These are phyloP conservation scores for Verticillium klebahnii DNA, from an alignment of 2,329 filamentous ascomycete genomes.

Conservation along the genomic window DNA sequence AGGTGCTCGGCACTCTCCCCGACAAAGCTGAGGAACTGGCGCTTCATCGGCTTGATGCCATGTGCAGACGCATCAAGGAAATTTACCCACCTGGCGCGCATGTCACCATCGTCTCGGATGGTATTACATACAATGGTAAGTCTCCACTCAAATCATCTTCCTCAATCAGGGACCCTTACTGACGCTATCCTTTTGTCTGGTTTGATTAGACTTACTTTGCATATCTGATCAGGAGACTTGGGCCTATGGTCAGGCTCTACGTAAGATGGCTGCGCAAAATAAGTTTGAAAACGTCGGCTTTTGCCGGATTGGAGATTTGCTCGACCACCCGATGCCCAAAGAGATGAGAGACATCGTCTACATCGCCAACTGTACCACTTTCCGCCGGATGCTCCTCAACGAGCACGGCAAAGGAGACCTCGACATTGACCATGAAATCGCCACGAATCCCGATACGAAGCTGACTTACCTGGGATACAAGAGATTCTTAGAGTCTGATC, in stretches of 20 bases:
- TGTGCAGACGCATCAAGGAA: conserved; percentile 20
- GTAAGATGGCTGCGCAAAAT: conserved; percentile 26
- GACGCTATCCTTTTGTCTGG: neutral
- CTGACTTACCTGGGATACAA: conserved; percentile 24
- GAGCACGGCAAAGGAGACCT: conserved; percentile 16
- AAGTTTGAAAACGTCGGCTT: conserved; percentile 27
- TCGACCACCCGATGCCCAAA: conserved; percentile 17
- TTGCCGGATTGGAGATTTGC: conserved; percentile 29
- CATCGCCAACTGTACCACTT: conserved; percentile 24
- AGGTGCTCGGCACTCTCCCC: conserved; percentile 23
- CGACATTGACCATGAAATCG: conserved; percentile 23
- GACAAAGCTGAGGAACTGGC: conserved; percentile 27
- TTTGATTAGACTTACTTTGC: conserved; percentile 31
- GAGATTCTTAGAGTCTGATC: conserved; percentile 22
- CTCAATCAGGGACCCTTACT: neutral
- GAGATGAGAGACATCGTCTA: conserved; percentile 13
- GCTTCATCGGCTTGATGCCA: conserved; percentile 17
- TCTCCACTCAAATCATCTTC: neutral
- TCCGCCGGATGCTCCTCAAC: conserved; percentile 22
- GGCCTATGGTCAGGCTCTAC: conserved; percentile 30
- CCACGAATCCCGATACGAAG: conserved; percentile 18
- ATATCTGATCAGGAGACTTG: conserved; percentile 35
- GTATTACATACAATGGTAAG: conserved; percentile 26
- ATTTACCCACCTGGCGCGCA: conserved; percentile 22
- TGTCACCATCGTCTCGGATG: conserved; percentile 33